phyloP scores from a whole-genome alignment of 345 rosid species.

The Punica granatum region DNA sequence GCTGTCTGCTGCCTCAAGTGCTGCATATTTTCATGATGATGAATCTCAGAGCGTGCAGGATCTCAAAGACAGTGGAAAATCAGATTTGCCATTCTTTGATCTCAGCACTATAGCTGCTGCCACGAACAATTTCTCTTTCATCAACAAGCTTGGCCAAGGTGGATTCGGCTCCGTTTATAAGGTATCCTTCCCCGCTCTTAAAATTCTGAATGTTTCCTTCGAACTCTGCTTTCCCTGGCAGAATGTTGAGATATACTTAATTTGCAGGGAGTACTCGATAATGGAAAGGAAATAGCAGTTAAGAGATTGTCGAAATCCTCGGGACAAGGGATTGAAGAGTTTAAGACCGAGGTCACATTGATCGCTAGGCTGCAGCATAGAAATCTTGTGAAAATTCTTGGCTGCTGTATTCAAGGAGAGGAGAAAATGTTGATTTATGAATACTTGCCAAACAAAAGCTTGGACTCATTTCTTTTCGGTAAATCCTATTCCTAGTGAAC shows the following conservation, averaged over 20 bases:
- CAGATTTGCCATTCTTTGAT: slow-evolving; percentile 12
- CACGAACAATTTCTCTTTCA: slow-evolving; percentile 18
- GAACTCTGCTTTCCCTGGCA: not conserved
- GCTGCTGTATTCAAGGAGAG: not conserved
- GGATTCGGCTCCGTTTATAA: slow-evolving; percentile 23
- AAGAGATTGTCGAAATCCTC: slow-evolving; percentile 30
- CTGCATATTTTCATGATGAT: not conserved
- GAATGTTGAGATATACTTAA: not conserved
- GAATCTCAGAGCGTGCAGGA: not conserved
- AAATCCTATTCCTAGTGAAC: not conserved
- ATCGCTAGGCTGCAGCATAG: slow-evolving; percentile 31
- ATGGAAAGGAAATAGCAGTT: slow-evolving; percentile 25
- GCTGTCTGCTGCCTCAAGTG: not conserved
- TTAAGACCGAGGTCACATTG: slow-evolving; percentile 27
- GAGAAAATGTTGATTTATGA: slow-evolving; percentile 32
- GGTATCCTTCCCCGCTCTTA: not conserved
- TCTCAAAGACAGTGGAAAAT: not conserved
- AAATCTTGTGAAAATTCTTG: slow-evolving; percentile 22
- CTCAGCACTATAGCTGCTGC: slow-evolving; percentile 10
- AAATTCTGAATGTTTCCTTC: not conserved
- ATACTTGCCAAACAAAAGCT: slow-evolving; percentile 31
- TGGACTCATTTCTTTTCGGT: slow-evolving; percentile 22
- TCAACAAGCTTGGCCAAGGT: slow-evolving; percentile 19
- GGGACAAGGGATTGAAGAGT: slow-evolving; percentile 30
- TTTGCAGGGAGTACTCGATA: slow-evolving; percentile 22